These are phyloP conservation scores for Papiliotrema laurentii DNA, from an alignment of 1,284 basidiomycete genomes.

Conservation along the genomic window DNA sequence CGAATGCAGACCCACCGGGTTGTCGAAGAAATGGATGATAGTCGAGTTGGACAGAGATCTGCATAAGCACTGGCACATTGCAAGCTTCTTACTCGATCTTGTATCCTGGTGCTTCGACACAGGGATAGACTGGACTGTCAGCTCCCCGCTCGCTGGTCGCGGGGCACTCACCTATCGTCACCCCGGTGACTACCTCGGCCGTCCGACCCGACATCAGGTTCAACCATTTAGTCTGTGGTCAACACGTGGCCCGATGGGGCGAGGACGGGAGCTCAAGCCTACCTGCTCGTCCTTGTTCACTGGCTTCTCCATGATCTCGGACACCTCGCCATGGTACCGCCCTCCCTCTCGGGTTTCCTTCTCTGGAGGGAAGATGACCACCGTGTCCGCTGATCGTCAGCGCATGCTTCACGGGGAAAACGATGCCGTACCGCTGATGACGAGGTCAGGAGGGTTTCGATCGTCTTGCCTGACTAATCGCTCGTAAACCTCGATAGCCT, in stretches of 20 bases:
- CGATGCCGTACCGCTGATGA: constrained; percentile 68
- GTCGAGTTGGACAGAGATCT: constrained; percentile 76
- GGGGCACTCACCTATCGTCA: constrained; percentile 62
- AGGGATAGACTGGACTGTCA: constrained; percentile 64
- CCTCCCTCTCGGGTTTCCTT: constrained; percentile 54
- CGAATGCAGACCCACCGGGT: constrained; percentile 49
- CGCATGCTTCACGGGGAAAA: not conserved
- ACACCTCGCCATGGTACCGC: constrained; percentile 27
- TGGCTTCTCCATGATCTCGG: constrained; percentile 74
- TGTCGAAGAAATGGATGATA: constrained; percentile 74
- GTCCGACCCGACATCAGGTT: constrained; percentile 76
- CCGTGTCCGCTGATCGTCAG: constrained; percentile 68
- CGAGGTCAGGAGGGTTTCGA: constrained; percentile 83
- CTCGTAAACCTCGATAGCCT: constrained; percentile 87
- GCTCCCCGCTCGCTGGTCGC: not conserved
- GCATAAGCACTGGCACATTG: not conserved
- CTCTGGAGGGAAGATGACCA: constrained; percentile 73
- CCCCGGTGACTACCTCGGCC: constrained; percentile 88
- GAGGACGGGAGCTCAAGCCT: constrained; percentile 2
- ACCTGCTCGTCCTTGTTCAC: constrained; percentile 69
- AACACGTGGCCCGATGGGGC: not conserved
- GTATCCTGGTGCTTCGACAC: constrained; percentile 79
- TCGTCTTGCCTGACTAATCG: constrained; percentile 67
- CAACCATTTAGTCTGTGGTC: constrained; percentile 65
- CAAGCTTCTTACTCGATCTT: constrained; percentile 60